Conservation (phyloP, 129 eudicot species). For the Arctium lappa region DNA sequence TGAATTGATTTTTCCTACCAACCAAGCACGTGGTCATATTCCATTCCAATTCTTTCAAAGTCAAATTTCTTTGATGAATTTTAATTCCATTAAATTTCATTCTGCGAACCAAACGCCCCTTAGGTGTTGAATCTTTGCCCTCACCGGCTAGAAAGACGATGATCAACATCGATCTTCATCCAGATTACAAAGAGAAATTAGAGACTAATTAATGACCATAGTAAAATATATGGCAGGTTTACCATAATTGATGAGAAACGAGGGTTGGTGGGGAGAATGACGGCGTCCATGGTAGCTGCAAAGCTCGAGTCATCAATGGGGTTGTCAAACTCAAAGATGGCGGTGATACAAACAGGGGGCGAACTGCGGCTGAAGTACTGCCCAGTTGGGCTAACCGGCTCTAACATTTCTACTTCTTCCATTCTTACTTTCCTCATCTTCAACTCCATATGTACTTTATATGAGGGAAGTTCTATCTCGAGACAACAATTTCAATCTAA, state of each 20-base stretch:
- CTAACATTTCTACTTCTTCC: slow-evolving; percentile 13
- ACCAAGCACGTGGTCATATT: too few species aligned
- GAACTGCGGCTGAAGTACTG: slow-evolving; percentile 51
- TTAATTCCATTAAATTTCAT: too few species aligned
- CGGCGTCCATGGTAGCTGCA: slow-evolving; percentile 9
- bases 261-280: slow-evolving; percentile 47
- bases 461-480: too few species aligned
- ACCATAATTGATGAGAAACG: slow-evolving; percentile 55
- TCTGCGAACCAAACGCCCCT: too few species aligned
- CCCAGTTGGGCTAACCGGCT: slow-evolving; percentile 60
- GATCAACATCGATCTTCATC: neutral
- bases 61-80: too few species aligned
- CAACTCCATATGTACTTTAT: neutral
- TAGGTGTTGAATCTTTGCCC: too few species aligned
- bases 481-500: too few species aligned
- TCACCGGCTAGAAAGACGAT: neutral
- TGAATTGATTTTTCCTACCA: too few species aligned
- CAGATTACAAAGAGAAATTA: neutral
- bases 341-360: slow-evolving; percentile 37
- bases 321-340: slow-evolving; percentile 46
- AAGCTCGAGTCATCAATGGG: slow-evolving; percentile 45
- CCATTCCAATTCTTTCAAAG: too few species aligned
- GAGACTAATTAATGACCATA: neutral
- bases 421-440: neutral
- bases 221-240: neutral